Base-by-base conservation (phyloP, 768 basidiomycete species). In the Suillus variegatus region DNA sequence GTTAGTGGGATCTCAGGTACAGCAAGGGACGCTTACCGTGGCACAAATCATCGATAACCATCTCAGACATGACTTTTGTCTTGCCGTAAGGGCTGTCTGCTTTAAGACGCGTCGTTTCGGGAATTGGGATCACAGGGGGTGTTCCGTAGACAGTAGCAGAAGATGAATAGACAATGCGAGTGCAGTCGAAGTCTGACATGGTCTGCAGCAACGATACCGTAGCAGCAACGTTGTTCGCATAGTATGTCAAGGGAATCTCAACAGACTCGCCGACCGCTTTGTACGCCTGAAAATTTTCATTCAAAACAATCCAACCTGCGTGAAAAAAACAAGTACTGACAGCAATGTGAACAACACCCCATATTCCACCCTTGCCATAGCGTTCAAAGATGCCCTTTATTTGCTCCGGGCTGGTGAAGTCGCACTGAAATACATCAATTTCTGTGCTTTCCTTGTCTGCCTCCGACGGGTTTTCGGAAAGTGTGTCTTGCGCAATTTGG, bases 141-240 rank as follows among this genome's bases (percentile, higher is more conserved):
- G 89, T 95, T 62, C 97, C 97, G 74, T 99, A 99, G 32, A 99
- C 97, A 20, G 97, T 99, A 7, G 97, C 97, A 28, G 95, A 97
- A 13, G 96, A 98, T 1, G 97, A 99, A 82, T 98, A 99, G 61
- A 99, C 97, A 65, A 99, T 81, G 66, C 94, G 87, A 62, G 85
- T 84, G 80, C 93, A 94, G 67, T 90, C 89, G 77, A 88, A 94
- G 62, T 91, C 91, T 49, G 82, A 80, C 95, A 97, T 97, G 69
- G 86, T 82, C 81, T 95, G 90, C 68, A 97, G 82, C 25, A 99
- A 88, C 60, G 85, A 88, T 64, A 97, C 78, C 8, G 95, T 96
- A 6, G 94, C 96, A 52, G 86, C 78, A 64, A 99, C 97, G 73
- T 99, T 99, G 82, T 95, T 95, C 70, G 86, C 82, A 77, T 99